These are phyloP conservation scores for Epithemia pelagica DNA, from an alignment of 108 stramenopile genomes.

Conservation along the genomic window DNA sequence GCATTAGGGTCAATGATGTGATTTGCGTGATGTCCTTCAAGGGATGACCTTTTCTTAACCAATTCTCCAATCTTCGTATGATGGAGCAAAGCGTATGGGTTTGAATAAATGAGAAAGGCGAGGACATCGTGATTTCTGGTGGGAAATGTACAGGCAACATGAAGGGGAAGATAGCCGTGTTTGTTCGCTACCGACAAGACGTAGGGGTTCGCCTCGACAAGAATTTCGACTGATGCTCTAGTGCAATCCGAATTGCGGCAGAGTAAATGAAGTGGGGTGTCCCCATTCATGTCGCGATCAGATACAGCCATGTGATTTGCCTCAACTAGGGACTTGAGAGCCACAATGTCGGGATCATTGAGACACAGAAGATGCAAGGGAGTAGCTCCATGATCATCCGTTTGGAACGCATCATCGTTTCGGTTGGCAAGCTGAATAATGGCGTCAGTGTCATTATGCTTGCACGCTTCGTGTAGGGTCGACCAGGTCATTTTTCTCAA, in stretches of 20 bases:
- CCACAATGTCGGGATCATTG: background rate
- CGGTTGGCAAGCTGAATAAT: slow-evolving; percentile 3
- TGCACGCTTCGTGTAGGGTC: slow-evolving; percentile 15
- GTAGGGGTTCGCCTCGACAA: slow-evolving; percentile 21
- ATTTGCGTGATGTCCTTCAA: background rate
- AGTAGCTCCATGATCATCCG: background rate
- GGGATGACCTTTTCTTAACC: slow-evolving; percentile 8
- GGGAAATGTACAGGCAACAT: slow-evolving; percentile 23
- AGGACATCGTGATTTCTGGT: slow-evolving; percentile 22
- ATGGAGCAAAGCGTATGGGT: slow-evolving; percentile 18
- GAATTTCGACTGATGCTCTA: background rate
- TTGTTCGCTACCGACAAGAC: slow-evolving; percentile 41
- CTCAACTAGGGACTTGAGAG: background rate
- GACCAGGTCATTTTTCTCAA: slow-evolving; percentile 12
- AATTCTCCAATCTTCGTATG: slow-evolving; percentile 14
- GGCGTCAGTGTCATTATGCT: background rate
- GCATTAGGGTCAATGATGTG: background rate
- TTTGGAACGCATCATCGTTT: background rate
- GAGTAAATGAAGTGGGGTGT: slow-evolving; percentile 12
- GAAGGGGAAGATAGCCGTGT: slow-evolving; percentile 43
- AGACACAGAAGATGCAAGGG: background rate
- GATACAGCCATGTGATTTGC: background rate
- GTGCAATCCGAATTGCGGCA: background rate
- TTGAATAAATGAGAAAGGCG: slow-evolving; percentile 19
- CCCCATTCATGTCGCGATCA: slow-evolving; percentile 6